Evolutionary conservation across 495 filamentous ascomycete species (phyloP), one percentile per base, ranked within the genome.

Genomic region (Delitschia confertaspora): DNA sequence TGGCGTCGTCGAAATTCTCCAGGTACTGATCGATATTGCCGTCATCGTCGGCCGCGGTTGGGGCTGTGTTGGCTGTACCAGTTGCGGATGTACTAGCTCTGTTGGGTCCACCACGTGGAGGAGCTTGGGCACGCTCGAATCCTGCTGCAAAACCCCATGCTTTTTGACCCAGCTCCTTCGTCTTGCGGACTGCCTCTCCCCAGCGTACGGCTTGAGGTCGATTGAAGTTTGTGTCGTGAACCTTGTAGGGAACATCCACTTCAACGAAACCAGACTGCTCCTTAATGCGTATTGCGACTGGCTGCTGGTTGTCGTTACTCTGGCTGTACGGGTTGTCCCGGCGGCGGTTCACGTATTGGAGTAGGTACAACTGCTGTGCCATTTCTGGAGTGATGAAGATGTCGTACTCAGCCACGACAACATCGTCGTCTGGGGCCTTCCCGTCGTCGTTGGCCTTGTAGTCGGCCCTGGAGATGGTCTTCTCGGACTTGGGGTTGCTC

Each of bases 161-260:
- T 50, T 70, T 71, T 25, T 71, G 69, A 27, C 75, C 76, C 7
- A 74, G 72, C n/a, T 71, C 71, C 33, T 73, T 71, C n/a, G 68
- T 59, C 49, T 76, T 75, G 30, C 69, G 66, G 59, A 87, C 45
- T 11, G 79, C 76, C 36, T 83, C 73, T 1, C 79, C 83, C 63
- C 79, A 89, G 40, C 66, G 64, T 14, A 79, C 44, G 6, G 76
- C 83, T 54, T 79, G 79, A 38, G 62, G 69, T 38, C 71, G 65
- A 60, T 88, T 76, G 59, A 82, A 89, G 47, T 77, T 76, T 44
- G 77, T 75, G 3, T 56, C 47, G 11, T 67, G 62, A 14, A 74
- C 73, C 59, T 78, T 71, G 35, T 88, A 66, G 1, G 81, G 78
- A 6, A 85, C 69, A 38, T 89, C 84, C 4, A 87, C 57, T 56